Evolutionary conservation across 2,329 filamentous ascomycete genomes (phyloP).

Genomic region (Chaetomium sp.): DNA sequence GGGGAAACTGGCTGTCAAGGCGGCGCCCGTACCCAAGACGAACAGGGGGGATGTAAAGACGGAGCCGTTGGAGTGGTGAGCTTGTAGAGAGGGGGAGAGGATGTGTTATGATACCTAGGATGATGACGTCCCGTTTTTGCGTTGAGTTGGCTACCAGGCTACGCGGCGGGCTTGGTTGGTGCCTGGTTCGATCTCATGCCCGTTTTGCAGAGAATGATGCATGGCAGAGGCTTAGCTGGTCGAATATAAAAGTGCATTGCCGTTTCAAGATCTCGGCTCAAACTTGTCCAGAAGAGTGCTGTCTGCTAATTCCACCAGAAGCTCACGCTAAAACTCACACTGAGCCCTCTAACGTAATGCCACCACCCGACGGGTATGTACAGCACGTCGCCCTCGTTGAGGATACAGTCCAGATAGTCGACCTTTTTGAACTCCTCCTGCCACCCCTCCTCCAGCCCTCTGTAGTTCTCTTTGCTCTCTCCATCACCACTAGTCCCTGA

Average conservation of each 20-base stretch:
- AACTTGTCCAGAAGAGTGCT: neutral
- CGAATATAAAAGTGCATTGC: neutral
- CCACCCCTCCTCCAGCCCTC: slow-evolving; percentile 24
- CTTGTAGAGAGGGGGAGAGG: neutral
- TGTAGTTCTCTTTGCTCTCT: too few relatives aligned
- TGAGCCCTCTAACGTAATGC: slow-evolving; percentile 91
- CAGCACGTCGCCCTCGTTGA: slow-evolving; percentile 79
- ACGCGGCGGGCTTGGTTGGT: neutral
- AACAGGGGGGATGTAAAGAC: slow-evolving; percentile 82
- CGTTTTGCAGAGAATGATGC: slow-evolving; percentile 9
- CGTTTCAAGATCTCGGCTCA: neutral
- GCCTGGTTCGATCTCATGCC: slow-evolving; percentile 4
- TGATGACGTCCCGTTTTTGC: neutral
- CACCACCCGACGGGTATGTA: slow-evolving; percentile 96
- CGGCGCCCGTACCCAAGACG: slow-evolving; percentile 77
- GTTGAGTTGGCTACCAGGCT: neutral
- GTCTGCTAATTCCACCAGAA: slow-evolving; percentile 83
- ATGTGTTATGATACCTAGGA: slow-evolving; percentile 25
- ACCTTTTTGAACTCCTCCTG: slow-evolving; percentile 57
- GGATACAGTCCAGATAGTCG: slow-evolving; percentile 73
- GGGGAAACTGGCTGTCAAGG: slow-evolving; percentile 59
- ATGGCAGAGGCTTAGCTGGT: neutral
- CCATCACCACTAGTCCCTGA: too few relatives aligned
- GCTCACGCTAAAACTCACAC: slow-evolving; percentile 88
- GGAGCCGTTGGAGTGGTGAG: slow-evolving; percentile 78